Evolutionary conservation across 108 stramenopile species (phyloP).

Genomic region (Tribonema minus): DNA sequence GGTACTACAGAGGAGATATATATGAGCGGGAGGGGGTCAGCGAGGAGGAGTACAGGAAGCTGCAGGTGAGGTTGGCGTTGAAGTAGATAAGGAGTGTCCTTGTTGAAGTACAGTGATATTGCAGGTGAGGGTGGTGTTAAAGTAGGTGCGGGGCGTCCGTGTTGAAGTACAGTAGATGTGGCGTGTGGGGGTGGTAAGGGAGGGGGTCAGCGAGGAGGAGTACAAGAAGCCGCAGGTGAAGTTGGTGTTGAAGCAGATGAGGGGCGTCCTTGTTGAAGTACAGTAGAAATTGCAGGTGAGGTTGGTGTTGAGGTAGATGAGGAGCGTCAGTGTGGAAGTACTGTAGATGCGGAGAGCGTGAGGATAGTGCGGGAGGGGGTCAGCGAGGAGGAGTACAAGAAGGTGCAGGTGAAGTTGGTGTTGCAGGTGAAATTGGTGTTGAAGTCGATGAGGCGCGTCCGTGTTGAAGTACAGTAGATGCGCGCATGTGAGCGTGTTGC

Average conservation of each 20-base stretch:
- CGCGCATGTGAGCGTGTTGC: slow-evolving; percentile 35
- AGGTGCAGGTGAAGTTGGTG: slow-evolving; percentile 26
- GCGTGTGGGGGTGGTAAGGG: slow-evolving; percentile 51
- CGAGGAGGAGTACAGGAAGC: slow-evolving; percentile 48
- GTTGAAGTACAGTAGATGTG: too few relatives aligned
- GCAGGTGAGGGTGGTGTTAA: slow-evolving; percentile 5
- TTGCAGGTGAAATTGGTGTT: too few relatives aligned
- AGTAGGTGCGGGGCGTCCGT: too few relatives aligned
- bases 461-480: too few relatives aligned
- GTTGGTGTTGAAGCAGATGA: too few relatives aligned
- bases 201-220: slow-evolving; percentile 57
- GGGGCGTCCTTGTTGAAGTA: slow-evolving; percentile 55
- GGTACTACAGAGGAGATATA: too few relatives aligned
- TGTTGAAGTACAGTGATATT: too few relatives aligned
- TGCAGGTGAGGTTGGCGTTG: slow-evolving; percentile 16
- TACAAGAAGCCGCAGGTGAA: slow-evolving; percentile 33
- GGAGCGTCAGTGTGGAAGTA: too few relatives aligned
- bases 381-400: slow-evolving; percentile 54
- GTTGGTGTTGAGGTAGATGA: not conserved
- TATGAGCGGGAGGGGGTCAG: slow-evolving; percentile 56
- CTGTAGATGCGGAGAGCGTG: slow-evolving; percentile 37
- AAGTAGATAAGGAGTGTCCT: too few relatives aligned
- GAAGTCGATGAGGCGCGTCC: too few relatives aligned
- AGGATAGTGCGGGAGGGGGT: slow-evolving; percentile 53
- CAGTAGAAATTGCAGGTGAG: slow-evolving; percentile 31